Percentiles rank a stretch among this genome's conserved stretches.
These are phyloP conservation scores for Glycine tomentella DNA, from an alignment of 306 rosid species.

Conservation along the genomic window DNA sequence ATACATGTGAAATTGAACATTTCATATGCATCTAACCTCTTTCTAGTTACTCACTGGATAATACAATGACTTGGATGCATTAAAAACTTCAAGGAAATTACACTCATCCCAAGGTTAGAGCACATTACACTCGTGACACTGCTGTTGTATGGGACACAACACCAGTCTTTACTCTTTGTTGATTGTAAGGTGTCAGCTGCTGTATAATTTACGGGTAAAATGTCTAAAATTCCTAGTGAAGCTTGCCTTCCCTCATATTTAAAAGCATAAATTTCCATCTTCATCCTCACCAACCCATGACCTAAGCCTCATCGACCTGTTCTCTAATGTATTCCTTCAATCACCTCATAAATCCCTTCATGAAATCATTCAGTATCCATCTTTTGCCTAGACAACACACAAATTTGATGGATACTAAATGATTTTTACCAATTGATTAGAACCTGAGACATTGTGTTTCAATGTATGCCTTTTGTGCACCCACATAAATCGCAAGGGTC, in stretches of 20 bases:
- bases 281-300: not conserved
- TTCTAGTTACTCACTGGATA: not conserved
- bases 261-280: not conserved
- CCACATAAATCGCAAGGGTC: not conserved
- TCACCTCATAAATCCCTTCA: too few species aligned
- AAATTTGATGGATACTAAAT: not conserved
- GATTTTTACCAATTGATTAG: not conserved
- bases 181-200: not conserved
- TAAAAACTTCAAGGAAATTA: constrained; percentile 1
- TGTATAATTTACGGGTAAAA: not conserved
- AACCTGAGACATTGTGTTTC: not conserved
- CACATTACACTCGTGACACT: not conserved
- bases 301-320: not conserved
- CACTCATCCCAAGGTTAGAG: not conserved
- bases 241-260: not conserved
- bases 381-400: not conserved
- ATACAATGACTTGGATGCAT: not conserved
- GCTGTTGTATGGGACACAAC: not conserved
- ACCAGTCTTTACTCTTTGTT: not conserved
- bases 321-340: not conserved
- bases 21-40: constrained; percentile 7
- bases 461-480: not conserved
- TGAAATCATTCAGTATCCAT: too few species aligned
- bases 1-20: constrained; percentile 3
- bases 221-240: not conserved